These are phyloP conservation scores for Globisporangium paddicum DNA, from an alignment of 352 stramenopile genomes.

Conservation along the genomic window DNA sequence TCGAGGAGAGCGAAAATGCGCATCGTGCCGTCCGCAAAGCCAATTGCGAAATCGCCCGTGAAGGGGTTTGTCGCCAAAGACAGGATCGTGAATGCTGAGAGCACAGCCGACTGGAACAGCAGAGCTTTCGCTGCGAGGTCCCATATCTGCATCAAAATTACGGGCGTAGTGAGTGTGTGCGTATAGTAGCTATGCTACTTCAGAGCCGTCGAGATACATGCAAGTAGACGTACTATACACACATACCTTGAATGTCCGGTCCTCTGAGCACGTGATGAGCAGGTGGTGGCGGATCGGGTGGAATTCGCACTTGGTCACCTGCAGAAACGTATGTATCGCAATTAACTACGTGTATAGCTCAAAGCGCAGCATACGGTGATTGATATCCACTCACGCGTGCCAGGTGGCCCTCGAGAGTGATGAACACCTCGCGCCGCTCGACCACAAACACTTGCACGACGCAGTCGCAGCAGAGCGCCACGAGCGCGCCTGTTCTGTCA, in stretches of 20 bases:
- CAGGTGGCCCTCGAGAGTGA: slow-evolving; percentile 69
- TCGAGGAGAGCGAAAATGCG: slow-evolving; percentile 54
- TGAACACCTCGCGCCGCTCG: slow-evolving; percentile 42
- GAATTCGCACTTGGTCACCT: slow-evolving; percentile 76
- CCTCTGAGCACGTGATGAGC: slow-evolving; percentile 70
- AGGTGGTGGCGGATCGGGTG: slow-evolving; percentile 63
- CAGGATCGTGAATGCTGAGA: slow-evolving; percentile 73
- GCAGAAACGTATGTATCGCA: neutral
- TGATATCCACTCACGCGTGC: slow-evolving; percentile 26
- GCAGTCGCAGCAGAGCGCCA: slow-evolving; percentile 43
- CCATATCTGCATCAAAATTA: slow-evolving; percentile 50
- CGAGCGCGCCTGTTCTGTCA: slow-evolving; percentile 54
- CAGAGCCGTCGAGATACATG: neutral
- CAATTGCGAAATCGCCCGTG: slow-evolving; percentile 60
- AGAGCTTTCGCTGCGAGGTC: slow-evolving; percentile 53
- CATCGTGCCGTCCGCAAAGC: slow-evolving; percentile 66
- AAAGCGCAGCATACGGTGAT: too few species aligned
- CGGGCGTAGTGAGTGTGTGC: neutral
- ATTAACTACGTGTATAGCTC: neutral
- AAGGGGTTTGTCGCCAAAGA: slow-evolving; percentile 53
- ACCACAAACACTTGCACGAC: slow-evolving; percentile 58
- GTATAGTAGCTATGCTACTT: neutral
- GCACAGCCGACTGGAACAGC: slow-evolving; percentile 71
- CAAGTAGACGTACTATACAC: neutral
- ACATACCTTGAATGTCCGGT: slow-evolving; percentile 78